Evolutionary conservation across 306 rosid genomes (phyloP), one percentile per base, ranked within the genome.

Genomic region (Inga laurina): DNA sequence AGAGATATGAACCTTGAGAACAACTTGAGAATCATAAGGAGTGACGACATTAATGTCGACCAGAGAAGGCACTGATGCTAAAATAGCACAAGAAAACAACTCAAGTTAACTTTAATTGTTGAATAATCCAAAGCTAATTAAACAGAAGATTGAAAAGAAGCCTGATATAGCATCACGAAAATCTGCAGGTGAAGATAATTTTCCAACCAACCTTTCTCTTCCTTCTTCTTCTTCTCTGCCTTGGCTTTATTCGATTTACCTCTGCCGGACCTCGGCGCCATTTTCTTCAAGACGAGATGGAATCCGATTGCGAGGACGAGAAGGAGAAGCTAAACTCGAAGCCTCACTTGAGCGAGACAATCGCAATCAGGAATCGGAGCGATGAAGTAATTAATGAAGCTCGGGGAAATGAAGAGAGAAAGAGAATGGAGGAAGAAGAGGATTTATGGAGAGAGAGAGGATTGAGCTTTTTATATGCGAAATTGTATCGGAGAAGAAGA

Each of bases 221-320:
- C 99, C 67, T 89, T 96, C 86, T 91, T 96, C 98, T 90, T 96
- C 95, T 87, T 96, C 27, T 96, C 99, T 3, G 94, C 77, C 86
- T 92, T 96, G 30, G 94, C 85, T 85, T 83, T 96, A 87, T 82
- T 91, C 44, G 91, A 81, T 82, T 90, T 96, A 16, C 99, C 94
- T 86, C 90, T 90, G 2, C 92, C 92, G n/a, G 99, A 93, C 80
- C 71, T 93, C 44, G 99, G 99, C 62, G 98, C 97, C 99, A 96
- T 93, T 67, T 71, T 46, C 43, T 68, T 27, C 22, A 34, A 34
- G 13, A 56, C 22, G 18, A 46, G 46, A 27, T 6, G 8, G 10
- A 73, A 48, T 44, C 14, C 21, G 30, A 37, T 22, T 68, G 24
- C 77, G 10, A 10, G 15, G 37, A 2, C 14, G 0, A 32, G 7